Conservation (phyloP, 2,329 filamentous ascomycete species). For the Aotearoamyces nothofagi region DNA sequence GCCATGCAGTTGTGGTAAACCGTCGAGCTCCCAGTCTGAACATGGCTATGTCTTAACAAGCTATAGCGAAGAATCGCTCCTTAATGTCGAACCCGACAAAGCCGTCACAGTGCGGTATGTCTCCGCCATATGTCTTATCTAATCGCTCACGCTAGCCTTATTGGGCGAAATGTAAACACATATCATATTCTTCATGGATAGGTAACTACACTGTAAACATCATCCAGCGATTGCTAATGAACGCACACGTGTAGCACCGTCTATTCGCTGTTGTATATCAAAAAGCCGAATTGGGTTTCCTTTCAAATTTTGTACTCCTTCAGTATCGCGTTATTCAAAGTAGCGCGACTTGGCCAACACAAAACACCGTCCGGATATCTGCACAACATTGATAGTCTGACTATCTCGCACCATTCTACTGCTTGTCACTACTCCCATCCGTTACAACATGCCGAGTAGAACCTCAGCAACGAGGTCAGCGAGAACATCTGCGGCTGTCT, state of each 20-base stretch:
- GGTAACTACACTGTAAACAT: too few species aligned
- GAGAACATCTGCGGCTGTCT: constrained; percentile 20
- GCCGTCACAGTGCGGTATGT: too few species aligned
- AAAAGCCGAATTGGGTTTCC: neutral
- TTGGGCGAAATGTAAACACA: too few species aligned
- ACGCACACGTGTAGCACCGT: too few species aligned
- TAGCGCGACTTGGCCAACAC: neutral
- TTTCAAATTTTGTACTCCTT: constrained; percentile 1
- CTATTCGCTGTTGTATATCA: constrained; percentile 1
- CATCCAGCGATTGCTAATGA: too few species aligned
- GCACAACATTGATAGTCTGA: neutral
- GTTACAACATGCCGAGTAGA: constrained; percentile 28
- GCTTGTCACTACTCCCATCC: neutral
- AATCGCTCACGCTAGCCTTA: too few species aligned
- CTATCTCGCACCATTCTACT: constrained; percentile 1
- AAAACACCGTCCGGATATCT: neutral
- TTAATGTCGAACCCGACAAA: neutral
- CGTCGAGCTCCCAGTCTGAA: constrained; percentile 37
- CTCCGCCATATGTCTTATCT: too few species aligned
- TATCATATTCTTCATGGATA: too few species aligned
- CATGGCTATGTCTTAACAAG: too few species aligned
- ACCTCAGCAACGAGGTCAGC: constrained; percentile 24
- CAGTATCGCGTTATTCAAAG: too few species aligned
- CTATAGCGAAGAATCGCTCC: neutral
- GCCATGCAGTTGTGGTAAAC: constrained; percentile 37